phyloP scores from a whole-genome alignment of 768 basidiomycete genomes.

The Leccinum aurantiacum region DNA sequence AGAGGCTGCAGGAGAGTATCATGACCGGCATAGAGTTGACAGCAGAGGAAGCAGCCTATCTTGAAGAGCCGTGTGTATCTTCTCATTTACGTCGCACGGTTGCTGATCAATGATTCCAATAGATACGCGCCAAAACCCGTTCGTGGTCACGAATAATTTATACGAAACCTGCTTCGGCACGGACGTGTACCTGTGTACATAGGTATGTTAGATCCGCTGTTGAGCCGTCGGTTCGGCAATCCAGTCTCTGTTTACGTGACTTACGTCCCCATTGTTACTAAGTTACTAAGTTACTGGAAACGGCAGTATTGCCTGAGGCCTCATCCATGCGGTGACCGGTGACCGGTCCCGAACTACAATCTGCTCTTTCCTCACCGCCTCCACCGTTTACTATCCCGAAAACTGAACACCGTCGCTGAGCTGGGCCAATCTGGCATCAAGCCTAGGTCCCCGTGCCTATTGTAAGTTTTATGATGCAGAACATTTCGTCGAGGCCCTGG shows the following conservation, averaged over 20 bases:
- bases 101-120: neutral
- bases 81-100: neutral
- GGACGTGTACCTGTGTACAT: neutral
- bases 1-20: slow-evolving; percentile 33
- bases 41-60: slow-evolving; percentile 28
- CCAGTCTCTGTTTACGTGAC: no score
- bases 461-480: slow-evolving; percentile 9
- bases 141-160: slow-evolving; percentile 16
- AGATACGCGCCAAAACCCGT: slow-evolving; percentile 24
- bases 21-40: slow-evolving; percentile 25
- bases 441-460: slow-evolving; percentile 33
- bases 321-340: no score
- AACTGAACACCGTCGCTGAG: slow-evolving; percentile 22
- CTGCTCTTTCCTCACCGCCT: no score
- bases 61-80: slow-evolving; percentile 27
- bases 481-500: neutral
- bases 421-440: slow-evolving; percentile 31
- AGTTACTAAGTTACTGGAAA: no score
- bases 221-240: neutral
- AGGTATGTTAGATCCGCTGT: neutral
- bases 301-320: no score
- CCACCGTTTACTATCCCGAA: neutral
- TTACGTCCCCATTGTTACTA: no score
- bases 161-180: neutral
- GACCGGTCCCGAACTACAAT: no score